Base-by-base conservation (phyloP, 1,139 yeast species). In the Magnusiomyces tetraspermus region DNA sequence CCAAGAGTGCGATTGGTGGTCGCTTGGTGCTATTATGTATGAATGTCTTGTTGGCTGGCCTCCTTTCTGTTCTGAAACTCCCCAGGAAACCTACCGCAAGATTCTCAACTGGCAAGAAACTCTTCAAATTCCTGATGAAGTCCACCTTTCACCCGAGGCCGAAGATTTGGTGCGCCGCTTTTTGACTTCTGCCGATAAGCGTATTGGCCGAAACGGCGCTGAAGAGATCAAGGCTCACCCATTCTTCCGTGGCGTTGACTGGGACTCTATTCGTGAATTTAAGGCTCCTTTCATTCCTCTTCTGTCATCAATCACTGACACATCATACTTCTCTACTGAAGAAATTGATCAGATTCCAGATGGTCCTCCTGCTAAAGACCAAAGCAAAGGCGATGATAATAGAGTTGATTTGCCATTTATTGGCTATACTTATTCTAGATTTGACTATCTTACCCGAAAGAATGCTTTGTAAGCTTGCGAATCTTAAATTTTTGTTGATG, bases 1-100 rank as follows among this genome's bases (percentile, higher is more conserved):
- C 19, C 97, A 90, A 71, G 97, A 92, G 67, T 94, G 99, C 72
- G 99, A 92, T 69, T 92, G 99, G 99, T 92, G 98, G 98, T 88
- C 97, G 3, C 73, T 92, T 43, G 99, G 99, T 28, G 96, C 97
- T 1, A 92, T 92, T 67, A 92, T 92, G 99, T 92, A 87, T 71
- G 99, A 92, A 74, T 92, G 98, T 74, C 75, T 92, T 58, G 88
- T 92, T 59, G 99, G 99, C 21, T 92, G 98, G 97, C 98, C 99
- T 23, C 99, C 99, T 53, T 92, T 92, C 71, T 94, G 98, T 71
- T 85, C 96, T 0, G 98, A 92, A 67, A 88, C 97, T 3, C 97
- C 98, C n/a, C 97, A 90, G 62, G 98, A 92, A 63, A 92, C 98
- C 0, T 92, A 92, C 69, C 77, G 95, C 56, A 94, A 92, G 77